Conservation (phyloP, 768 basidiomycete species). For the Trametopsis cervina region DNA sequence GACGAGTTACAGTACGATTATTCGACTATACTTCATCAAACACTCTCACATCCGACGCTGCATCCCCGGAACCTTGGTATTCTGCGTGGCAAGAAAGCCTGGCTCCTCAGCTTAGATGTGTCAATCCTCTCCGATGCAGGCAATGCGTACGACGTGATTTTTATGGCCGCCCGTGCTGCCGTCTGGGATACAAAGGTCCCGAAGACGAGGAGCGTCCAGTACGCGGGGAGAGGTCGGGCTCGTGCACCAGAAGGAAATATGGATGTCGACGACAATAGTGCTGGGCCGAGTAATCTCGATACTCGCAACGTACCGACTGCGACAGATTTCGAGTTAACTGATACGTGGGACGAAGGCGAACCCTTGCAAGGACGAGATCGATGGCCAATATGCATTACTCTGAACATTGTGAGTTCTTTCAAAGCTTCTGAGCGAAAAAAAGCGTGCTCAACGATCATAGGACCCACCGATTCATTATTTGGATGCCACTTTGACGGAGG, state of each 20-base stretch:
- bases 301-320: constrained; percentile 44
- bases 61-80: constrained; percentile 57
- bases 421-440: not conserved
- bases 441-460: constrained; percentile 27
- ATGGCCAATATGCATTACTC: constrained; percentile 74
- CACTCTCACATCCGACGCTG: constrained; percentile 59
- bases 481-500: constrained; percentile 69
- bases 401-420: constrained; percentile 58
- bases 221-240: constrained; percentile 32
- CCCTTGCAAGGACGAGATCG: constrained; percentile 48
- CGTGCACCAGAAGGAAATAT: constrained; percentile 34
- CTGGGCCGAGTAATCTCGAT: constrained; percentile 44
- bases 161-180: constrained; percentile 73
- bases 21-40: constrained; percentile 52
- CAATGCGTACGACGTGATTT: constrained; percentile 70
- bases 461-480: constrained; percentile 56
- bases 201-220: constrained; percentile 62
- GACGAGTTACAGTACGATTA: constrained; percentile 78
- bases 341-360: constrained; percentile 85
- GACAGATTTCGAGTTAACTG: constrained; percentile 80
- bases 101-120: constrained; percentile 73
- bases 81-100: constrained; percentile 49
- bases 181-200: constrained; percentile 81
- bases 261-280: constrained; percentile 43
- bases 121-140: constrained; percentile 69